phyloP scores from a whole-genome alignment of 1,139 yeast species.

The Sugiyamaella grinbergsii region DNA sequence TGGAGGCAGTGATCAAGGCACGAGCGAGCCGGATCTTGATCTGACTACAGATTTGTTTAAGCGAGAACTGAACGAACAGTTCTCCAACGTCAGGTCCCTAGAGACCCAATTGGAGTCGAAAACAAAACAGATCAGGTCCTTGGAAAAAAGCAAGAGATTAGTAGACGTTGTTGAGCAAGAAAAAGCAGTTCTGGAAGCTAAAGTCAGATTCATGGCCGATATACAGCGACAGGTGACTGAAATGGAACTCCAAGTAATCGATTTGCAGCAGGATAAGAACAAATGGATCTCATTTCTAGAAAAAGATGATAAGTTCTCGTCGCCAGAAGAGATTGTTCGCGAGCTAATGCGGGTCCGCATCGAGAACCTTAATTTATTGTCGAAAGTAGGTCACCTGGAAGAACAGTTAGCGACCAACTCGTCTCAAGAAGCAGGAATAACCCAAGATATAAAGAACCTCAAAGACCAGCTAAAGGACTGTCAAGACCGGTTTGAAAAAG shows the following conservation, averaged over 20 bases:
- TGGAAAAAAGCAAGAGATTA: slow-evolving; percentile 48
- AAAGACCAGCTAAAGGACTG: slow-evolving; percentile 44
- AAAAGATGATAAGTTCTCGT: slow-evolving; percentile 36
- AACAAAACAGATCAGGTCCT: slow-evolving; percentile 49
- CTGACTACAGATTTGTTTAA: slow-evolving; percentile 37
- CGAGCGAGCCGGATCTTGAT: slow-evolving; percentile 22
- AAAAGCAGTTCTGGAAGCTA: slow-evolving; percentile 47
- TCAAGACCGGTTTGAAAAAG: slow-evolving; percentile 40
- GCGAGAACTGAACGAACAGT: slow-evolving; percentile 58
- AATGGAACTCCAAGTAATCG: slow-evolving; percentile 55
- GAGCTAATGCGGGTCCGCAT: slow-evolving; percentile 40
- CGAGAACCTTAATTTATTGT: slow-evolving; percentile 39
- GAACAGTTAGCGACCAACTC: slow-evolving; percentile 38
- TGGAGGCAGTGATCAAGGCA: slow-evolving; percentile 13
- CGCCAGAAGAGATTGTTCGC: slow-evolving; percentile 42
- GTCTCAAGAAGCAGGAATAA: slow-evolving; percentile 34
- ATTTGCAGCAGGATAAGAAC: slow-evolving; percentile 49
- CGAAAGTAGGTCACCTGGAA: slow-evolving; percentile 41
- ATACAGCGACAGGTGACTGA: slow-evolving; percentile 53
- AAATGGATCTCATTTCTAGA: slow-evolving; percentile 43
- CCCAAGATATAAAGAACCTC: slow-evolving; percentile 39
- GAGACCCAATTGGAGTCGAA: slow-evolving; percentile 55
- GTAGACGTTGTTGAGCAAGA: slow-evolving; percentile 58
- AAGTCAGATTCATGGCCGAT: slow-evolving; percentile 48
- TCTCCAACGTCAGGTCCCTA: slow-evolving; percentile 57